Evolutionary conservation across 345 rosid genomes (phyloP).

Genomic region (Mercurialis annua): DNA sequence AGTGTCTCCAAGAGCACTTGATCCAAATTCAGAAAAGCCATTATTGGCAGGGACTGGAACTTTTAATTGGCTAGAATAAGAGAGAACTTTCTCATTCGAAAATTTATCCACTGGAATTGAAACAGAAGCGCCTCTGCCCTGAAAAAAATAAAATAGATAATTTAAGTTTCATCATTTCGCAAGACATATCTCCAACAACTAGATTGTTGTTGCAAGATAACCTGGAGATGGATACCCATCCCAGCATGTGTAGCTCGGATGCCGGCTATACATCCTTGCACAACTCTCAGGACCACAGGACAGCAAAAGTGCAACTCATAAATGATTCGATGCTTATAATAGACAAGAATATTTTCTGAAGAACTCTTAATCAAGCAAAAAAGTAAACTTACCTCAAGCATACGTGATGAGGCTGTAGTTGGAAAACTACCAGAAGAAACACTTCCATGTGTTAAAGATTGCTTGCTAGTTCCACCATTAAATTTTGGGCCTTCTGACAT

Average conservation of each 20-base stretch:
- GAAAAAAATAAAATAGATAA: conserved; percentile 14
- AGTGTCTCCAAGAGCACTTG: conserved; percentile 34
- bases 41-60: conserved; percentile 32
- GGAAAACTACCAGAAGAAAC: conserved; percentile 36
- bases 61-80: conserved; percentile 45
- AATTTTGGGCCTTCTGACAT: conserved; percentile 41
- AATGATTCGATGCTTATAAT: not conserved
- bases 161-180: conserved; percentile 9
- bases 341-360: too few species aligned
- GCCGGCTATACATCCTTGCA: not conserved
- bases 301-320: not conserved
- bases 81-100: conserved; percentile 42
- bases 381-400: conserved; percentile 45
- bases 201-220: not conserved
- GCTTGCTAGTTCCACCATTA: conserved; percentile 45
- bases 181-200: not conserved
- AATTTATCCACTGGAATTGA: conserved; percentile 39
- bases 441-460: conserved; percentile 37
- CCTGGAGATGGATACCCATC: not conserved
- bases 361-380: not conserved
- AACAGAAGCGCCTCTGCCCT: conserved; percentile 60
- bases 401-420: conserved; percentile 32
- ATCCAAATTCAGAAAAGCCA: conserved; percentile 44
- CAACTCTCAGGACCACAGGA: not conserved
- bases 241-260: not conserved